These are phyloP conservation scores for Trichoderma sp. DNA, from an alignment of 2,329 filamentous ascomycete species.

Conservation along the genomic window DNA sequence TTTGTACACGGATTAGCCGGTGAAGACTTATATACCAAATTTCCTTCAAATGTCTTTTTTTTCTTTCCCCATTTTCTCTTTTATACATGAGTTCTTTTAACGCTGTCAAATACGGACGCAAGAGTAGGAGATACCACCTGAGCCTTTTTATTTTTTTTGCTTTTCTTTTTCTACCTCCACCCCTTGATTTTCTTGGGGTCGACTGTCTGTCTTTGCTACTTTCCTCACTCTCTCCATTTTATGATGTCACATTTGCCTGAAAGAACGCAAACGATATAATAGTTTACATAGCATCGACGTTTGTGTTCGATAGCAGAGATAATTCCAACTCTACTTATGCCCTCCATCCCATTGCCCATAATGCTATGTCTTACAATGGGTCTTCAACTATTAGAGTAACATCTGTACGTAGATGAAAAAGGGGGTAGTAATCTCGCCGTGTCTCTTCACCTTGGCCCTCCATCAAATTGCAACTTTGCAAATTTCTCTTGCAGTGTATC, in stretches of 20 bases:
- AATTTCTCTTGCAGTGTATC: slow-evolving; percentile 47
- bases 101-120: slow-evolving; percentile 21
- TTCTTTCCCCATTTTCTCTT: neutral
- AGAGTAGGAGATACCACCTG: slow-evolving; percentile 24
- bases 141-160: neutral
- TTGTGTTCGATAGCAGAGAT: neutral
- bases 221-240: neutral
- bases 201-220: neutral
- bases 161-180: neutral
- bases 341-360: neutral
- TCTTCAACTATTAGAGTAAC: neutral
- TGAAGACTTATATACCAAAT: slow-evolving; percentile 8
- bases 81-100: neutral
- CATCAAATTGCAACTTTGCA: slow-evolving; percentile 39
- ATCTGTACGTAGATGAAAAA: neutral
- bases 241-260: neutral
- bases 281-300: neutral
- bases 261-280: neutral
- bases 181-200: neutral
- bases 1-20: neutral
- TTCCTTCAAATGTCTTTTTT: neutral
- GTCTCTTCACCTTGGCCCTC: neutral
- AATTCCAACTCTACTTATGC: neutral
- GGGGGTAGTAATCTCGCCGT: no score
- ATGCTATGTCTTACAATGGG: neutral